A percentile compares a stretch with the other conserved stretches of the same genome.
These are phyloP conservation scores for Globisporangium recalcitrans DNA, from an alignment of 352 stramenopile genomes.

Conservation along the genomic window DNA sequence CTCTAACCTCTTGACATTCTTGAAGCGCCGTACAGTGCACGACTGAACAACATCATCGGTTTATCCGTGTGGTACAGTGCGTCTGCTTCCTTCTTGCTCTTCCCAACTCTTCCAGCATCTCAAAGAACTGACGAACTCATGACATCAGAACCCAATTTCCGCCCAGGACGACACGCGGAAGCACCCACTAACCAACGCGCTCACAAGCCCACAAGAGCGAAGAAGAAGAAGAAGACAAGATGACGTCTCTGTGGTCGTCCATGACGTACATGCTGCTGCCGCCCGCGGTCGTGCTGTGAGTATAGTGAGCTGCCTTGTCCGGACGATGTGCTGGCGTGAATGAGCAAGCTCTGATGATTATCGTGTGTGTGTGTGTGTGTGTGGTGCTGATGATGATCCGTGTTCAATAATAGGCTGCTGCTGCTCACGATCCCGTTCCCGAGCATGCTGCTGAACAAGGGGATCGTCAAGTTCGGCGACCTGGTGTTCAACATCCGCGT, in stretches of 20 bases:
- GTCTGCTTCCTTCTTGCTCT: background rate
- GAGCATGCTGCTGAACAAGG: slow-evolving; percentile 45
- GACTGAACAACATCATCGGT: no score
- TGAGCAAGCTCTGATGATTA: background rate
- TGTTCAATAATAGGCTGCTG: slow-evolving; percentile 50
- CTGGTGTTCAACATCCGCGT: slow-evolving; percentile 72
- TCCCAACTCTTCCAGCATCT: background rate
- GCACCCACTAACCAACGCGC: background rate
- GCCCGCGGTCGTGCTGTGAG: slow-evolving; percentile 73
- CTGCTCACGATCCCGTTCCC: slow-evolving; percentile 79
- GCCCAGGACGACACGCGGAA: background rate
- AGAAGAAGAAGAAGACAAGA: slow-evolving; percentile 16
- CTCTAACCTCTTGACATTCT: no score
- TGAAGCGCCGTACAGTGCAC: no score
- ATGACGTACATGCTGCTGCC: slow-evolving; percentile 76
- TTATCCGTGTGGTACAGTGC: background rate
- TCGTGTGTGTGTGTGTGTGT: background rate
- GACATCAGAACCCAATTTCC: slow-evolving; percentile 7
- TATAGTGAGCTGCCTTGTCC: background rate
- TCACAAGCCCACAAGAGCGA: background rate
- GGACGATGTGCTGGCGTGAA: no score
- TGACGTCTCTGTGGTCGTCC: slow-evolving; percentile 69
- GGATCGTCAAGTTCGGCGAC: slow-evolving; percentile 70
- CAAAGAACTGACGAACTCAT: background rate
- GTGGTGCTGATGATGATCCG: background rate